A percentile compares a stretch with the other conserved stretches of the same genome.
These are phyloP conservation scores for Amylostereum areolatum DNA, from an alignment of 1,284 basidiomycete species.

Conservation along the genomic window DNA sequence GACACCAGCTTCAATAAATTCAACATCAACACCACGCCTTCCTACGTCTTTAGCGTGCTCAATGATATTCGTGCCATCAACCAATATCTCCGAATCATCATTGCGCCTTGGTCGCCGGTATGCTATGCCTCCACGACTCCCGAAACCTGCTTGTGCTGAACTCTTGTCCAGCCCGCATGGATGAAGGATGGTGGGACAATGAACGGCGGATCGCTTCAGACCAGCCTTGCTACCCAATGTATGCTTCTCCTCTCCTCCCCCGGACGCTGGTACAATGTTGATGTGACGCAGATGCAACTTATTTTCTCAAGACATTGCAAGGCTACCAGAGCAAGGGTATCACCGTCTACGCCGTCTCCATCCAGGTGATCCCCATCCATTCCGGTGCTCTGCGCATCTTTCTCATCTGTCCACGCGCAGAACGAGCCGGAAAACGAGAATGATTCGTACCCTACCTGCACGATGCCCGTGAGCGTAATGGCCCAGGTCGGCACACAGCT, in stretches of 20 bases:
- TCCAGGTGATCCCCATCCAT: slow-evolving; percentile 30
- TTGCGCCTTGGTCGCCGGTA: slow-evolving; percentile 49
- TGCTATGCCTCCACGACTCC: slow-evolving; percentile 4
- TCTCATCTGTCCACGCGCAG: slow-evolving; percentile 17
- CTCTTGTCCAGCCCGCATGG: slow-evolving; percentile 38
- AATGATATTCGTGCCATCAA: slow-evolving; percentile 42
- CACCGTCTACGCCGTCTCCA: slow-evolving; percentile 35
- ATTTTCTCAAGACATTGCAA: slow-evolving; percentile 35
- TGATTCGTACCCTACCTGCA: slow-evolving; percentile 38
- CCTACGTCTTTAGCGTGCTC: slow-evolving; percentile 39
- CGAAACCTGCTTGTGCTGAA: background rate
- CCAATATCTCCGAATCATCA: slow-evolving; percentile 32
- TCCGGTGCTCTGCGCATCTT: background rate
- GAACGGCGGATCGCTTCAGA: slow-evolving; percentile 35
- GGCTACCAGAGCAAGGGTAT: slow-evolving; percentile 38
- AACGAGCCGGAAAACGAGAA: slow-evolving; percentile 46
- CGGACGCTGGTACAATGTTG: background rate
- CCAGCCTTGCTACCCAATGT: slow-evolving; percentile 21
- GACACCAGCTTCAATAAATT: slow-evolving; percentile 38
- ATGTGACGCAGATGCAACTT: slow-evolving; percentile 34
- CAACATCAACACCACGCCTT: slow-evolving; percentile 37
- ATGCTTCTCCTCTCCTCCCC: slow-evolving; percentile 5
- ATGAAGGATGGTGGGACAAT: slow-evolving; percentile 42
- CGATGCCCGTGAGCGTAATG: slow-evolving; percentile 31
- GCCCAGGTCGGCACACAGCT: slow-evolving; percentile 36